phyloP scores from a whole-genome alignment of 257 asterid genomes.

The Craterostigma plantagineum region DNA sequence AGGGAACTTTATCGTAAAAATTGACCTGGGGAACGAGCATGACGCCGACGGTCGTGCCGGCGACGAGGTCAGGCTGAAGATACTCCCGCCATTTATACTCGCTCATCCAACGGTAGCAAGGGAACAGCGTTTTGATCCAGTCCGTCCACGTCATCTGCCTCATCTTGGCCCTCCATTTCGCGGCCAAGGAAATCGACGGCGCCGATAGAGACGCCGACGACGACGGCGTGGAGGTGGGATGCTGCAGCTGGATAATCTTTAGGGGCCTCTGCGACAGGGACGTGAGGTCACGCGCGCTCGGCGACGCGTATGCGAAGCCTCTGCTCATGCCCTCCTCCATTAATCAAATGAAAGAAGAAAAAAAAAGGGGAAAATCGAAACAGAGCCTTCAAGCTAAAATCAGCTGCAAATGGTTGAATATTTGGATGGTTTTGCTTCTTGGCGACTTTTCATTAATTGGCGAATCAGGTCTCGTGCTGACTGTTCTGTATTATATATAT shows the following conservation, averaged over 20 bases:
- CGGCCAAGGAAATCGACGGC: constrained; percentile 13
- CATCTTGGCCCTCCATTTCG: constrained; percentile 44
- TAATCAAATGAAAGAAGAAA: no score
- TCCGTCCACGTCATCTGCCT: constrained; percentile 50
- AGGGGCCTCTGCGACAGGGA: constrained; percentile 10
- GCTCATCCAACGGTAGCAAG: constrained; percentile 87
- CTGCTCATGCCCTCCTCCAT: constrained; percentile 6
- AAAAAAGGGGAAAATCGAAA: no score
- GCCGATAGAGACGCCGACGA: constrained; percentile 9
- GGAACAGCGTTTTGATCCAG: constrained; percentile 64
- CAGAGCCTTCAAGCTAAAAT: no score
- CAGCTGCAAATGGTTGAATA: no score
- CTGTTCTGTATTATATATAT: no score
- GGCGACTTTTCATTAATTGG: no score
- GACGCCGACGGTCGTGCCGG: constrained; percentile 91
- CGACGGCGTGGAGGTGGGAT: constrained; percentile 30
- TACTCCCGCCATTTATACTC: constrained; percentile 71
- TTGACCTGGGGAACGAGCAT: constrained; percentile 98
- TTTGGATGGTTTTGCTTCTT: no score
- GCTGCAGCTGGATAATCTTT: constrained; percentile 23
- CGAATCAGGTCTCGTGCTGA: no score
- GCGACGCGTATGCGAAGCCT: constrained; percentile 38
- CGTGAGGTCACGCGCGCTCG: constrained; percentile 52
- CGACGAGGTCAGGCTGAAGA: constrained; percentile 78
- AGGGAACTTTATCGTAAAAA: no score